phyloP scores from a whole-genome alignment of 768 basidiomycete species.

The Nidularia pulvinata region DNA sequence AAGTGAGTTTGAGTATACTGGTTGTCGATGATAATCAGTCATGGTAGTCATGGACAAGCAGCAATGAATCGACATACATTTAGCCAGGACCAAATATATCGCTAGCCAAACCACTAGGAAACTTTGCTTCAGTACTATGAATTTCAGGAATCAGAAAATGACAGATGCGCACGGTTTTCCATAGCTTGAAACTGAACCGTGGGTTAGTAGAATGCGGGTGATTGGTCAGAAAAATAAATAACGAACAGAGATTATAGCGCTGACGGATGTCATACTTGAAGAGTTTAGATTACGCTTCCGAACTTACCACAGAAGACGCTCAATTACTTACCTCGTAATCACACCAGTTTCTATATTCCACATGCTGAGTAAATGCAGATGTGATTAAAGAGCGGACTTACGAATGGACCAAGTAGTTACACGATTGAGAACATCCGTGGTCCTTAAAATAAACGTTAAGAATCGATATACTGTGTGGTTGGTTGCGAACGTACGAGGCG shows the following conservation, averaged over 20 bases:
- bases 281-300: background rate
- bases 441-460: slow-evolving; percentile 4
- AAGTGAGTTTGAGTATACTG: slow-evolving; percentile 26
- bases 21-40: background rate
- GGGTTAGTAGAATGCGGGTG: background rate
- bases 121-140: background rate
- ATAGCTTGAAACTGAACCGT: slow-evolving; percentile 17
- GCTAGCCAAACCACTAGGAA: slow-evolving; percentile 20
- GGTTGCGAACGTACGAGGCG: slow-evolving; percentile 1
- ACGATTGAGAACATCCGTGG: slow-evolving; percentile 12
- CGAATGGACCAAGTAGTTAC: slow-evolving; percentile 21
- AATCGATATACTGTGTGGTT: background rate
- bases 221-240: background rate
- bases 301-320: background rate
- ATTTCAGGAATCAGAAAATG: background rate
- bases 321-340: background rate
- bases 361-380: background rate
- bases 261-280: slow-evolving; percentile 16
- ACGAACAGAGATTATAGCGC: slow-evolving; percentile 16
- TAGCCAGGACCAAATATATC: slow-evolving; percentile 19
- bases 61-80: slow-evolving; percentile 8
- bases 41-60: background rate
- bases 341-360: background rate
- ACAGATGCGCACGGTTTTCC: slow-evolving; percentile 9
- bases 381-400: slow-evolving; percentile 6